Base-by-base conservation (phyloP, 148 eudicot genomes). In the Rhododendron ovatum region DNA sequence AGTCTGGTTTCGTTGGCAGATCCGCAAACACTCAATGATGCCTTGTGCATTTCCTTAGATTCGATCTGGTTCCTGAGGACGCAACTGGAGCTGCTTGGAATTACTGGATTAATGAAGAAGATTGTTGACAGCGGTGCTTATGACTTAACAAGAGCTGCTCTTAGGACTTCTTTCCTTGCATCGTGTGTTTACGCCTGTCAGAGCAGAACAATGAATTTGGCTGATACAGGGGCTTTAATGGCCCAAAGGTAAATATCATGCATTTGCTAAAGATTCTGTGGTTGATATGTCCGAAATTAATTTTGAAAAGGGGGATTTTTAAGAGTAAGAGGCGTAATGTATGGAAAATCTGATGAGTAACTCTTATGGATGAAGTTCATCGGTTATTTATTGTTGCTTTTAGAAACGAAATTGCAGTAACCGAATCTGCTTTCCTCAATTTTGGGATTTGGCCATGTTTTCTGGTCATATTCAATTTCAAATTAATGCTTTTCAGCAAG, bases 111-210 rank as follows among this genome's bases (percentile, higher is more conserved):
- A 71, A 91, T 97, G 79, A 95, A 91, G 90, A 95, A 91, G 90
- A 90, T 93, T 63, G 90, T 94, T 69, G 90, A 89, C 51, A 91
- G 89, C 87, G 98, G 99, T 28, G 99, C 99, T 45, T 93, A 88
- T 92, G 99, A 97, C 88, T 97, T 97, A 88, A 97, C 98, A 20
- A 90, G 99, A 90, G 98, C 99, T 75, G 98, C 98, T 82, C 98
- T 97, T 76, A 91, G 99, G 89, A 97, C 99, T 85, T 94, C 99
- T 14, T 97, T 97, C 90, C 95, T 97, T 67, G 99, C 99, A 65
- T 97, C 99, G 6, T 97, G 98, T 89, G 99, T 97, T 63, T 97
- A 98, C 78, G 99, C 99, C 0, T 96, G 99, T 83, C 98, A 95
- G 87, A 96, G 98, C 90, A 95, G 95, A 88, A 95, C 98, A 15